Conservation (phyloP, 2,329 filamentous ascomycete species). For the Epichloe festucae region DNA sequence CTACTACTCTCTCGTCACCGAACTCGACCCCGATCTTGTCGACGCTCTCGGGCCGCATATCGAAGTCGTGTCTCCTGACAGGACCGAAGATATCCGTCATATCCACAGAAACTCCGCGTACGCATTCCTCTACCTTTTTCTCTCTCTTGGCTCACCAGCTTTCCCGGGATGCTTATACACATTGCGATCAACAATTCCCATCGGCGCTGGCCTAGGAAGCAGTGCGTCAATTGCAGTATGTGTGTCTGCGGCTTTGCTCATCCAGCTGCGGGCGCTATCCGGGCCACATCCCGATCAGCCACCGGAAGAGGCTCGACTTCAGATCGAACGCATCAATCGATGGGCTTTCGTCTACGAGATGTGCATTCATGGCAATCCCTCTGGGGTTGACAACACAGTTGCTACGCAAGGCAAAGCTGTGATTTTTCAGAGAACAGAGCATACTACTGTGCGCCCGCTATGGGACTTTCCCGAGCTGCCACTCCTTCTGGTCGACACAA, state of each 20-base stretch:
- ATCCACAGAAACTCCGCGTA: slow-evolving; percentile 72
- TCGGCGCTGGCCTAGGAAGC: slow-evolving; percentile 80
- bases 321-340: slow-evolving; percentile 89
- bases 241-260: slow-evolving; percentile 66
- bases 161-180: slow-evolving; percentile 80
- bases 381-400: slow-evolving; percentile 94
- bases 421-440: slow-evolving; percentile 71
- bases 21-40: slow-evolving; percentile 71
- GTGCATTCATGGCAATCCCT: slow-evolving; percentile 95
- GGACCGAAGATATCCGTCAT: slow-evolving; percentile 61
- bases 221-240: slow-evolving; percentile 93
- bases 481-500: slow-evolving; percentile 79
- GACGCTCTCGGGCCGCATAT: slow-evolving; percentile 72
- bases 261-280: slow-evolving; percentile 78
- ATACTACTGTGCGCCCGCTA: slow-evolving; percentile 59
- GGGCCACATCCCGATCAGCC: slow-evolving; percentile 90
- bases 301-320: slow-evolving; percentile 69
- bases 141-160: slow-evolving; percentile 68
- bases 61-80: slow-evolving; percentile 50
- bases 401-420: slow-evolving; percentile 89
- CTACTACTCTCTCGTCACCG: slow-evolving; percentile 82
- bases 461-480: slow-evolving; percentile 88
- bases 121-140: slow-evolving; percentile 84
- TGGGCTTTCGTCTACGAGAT: slow-evolving; percentile 97
- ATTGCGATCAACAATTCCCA: slow-evolving; percentile 84